Percentiles rank a stretch among this genome's conserved stretches.
phyloP scores from a whole-genome alignment of 371 early-diverging fungal genomes.

The Mortierella sp. region DNA sequence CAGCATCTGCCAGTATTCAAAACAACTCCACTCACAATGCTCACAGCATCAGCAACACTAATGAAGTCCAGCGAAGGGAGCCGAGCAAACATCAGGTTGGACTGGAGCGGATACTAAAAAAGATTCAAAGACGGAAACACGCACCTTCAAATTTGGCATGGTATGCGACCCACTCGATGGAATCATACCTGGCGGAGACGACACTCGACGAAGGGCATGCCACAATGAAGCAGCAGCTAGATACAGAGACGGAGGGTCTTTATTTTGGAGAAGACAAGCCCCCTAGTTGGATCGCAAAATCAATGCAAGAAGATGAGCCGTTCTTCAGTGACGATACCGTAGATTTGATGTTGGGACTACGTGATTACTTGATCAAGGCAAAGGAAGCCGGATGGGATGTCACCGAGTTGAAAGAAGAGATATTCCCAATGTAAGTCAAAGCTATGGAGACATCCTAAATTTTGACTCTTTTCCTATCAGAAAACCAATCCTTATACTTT shows the following conservation, averaged over 20 bases:
- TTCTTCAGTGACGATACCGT: conserved; percentile 54
- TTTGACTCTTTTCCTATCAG: background rate
- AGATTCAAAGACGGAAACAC: conserved; percentile 46
- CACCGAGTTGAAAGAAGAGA: conserved; percentile 45
- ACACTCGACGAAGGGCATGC: conserved; percentile 16
- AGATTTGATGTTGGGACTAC: conserved; percentile 35
- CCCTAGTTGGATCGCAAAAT: conserved; percentile 34
- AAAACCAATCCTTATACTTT: background rate
- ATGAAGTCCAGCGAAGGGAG: conserved; percentile 18
- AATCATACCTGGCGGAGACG: conserved; percentile 31
- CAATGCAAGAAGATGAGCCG: conserved; percentile 12
- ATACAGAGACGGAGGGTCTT: conserved; percentile 22
- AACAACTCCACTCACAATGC: background rate
- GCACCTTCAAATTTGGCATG: conserved; percentile 46
- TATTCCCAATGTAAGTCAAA: conserved; percentile 34
- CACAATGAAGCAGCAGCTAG: conserved; percentile 7
- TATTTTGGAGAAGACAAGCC: conserved; percentile 31
- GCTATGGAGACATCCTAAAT: background rate
- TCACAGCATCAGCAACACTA: background rate
- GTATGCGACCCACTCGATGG: conserved; percentile 42
- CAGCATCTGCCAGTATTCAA: background rate
- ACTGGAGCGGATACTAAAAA: conserved; percentile 45
- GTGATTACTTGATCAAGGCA: conserved; percentile 45
- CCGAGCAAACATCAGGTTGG: conserved; percentile 47
- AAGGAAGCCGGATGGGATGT: conserved; percentile 43